Percentiles rank a stretch among this genome's conserved stretches.
These are phyloP conservation scores for Diospyros lotus DNA, from an alignment of 148 eudicot species.

Conservation along the genomic window DNA sequence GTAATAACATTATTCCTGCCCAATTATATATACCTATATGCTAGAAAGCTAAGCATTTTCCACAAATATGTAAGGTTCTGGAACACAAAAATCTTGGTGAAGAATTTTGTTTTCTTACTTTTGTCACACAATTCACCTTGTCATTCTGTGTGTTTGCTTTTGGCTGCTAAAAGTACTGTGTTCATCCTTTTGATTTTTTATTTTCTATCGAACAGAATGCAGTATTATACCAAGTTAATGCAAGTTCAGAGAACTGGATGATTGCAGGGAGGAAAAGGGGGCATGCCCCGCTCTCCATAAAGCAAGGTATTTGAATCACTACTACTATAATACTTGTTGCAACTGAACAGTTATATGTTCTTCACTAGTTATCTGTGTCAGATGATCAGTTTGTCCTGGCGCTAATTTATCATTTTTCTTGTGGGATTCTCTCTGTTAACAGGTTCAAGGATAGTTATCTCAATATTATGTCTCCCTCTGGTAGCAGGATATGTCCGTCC, in stretches of 20 bases:
- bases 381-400: too few relatives aligned
- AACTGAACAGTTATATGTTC: too few relatives aligned
- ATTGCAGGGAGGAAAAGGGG: slow-evolving; percentile 98
- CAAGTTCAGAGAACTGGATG: slow-evolving; percentile 96
- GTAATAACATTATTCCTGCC: neutral
- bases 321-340: too few relatives aligned
- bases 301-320: slow-evolving; percentile 52
- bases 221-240: slow-evolving; percentile 80
- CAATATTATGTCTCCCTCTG: slow-evolving; percentile 76
- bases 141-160: neutral
- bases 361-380: too few relatives aligned
- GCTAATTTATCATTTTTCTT: neutral
- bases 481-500: slow-evolving; percentile 93
- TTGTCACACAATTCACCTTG: neutral
- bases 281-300: slow-evolving; percentile 59
- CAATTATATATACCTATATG: neutral
- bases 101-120: neutral
- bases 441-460: slow-evolving; percentile 86
- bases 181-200: neutral
- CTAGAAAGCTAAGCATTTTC: slow-evolving; percentile 4
- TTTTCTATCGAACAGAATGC: slow-evolving; percentile 46
- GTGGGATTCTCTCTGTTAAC: slow-evolving; percentile 14
- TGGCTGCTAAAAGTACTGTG: neutral
- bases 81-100: neutral
- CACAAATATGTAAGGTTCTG: neutral